Conservation (phyloP, 352 stramenopile genomes). For the Halophytophthora batemanensis region DNA sequence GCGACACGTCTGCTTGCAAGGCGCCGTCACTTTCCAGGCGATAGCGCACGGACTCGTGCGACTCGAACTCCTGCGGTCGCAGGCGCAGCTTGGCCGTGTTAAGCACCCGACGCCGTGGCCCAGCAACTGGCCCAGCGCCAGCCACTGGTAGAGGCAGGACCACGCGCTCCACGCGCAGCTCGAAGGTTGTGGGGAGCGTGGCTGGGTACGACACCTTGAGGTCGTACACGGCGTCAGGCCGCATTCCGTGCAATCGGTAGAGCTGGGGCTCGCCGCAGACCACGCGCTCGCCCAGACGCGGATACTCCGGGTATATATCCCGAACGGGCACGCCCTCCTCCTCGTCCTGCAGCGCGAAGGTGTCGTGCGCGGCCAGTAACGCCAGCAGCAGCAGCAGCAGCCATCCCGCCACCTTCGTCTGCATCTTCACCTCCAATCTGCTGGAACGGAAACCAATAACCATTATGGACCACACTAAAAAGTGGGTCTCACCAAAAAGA, state of each 20-base stretch:
- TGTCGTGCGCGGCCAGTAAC: neutral
- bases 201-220: constrained; percentile 79
- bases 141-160: constrained; percentile 21
- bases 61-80: constrained; percentile 37
- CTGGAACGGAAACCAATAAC: no score
- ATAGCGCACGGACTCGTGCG: constrained; percentile 21
- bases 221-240: constrained; percentile 51
- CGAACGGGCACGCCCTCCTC: neutral
- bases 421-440: no score
- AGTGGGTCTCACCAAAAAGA: no score
- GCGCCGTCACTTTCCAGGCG: constrained; percentile 19
- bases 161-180: constrained; percentile 42
- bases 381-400: constrained; percentile 8
- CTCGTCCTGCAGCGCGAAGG: neutral
- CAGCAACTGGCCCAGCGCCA: constrained; percentile 12
- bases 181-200: constrained; percentile 51
- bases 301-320: constrained; percentile 43
- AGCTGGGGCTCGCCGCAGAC: constrained; percentile 42
- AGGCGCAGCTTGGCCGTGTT: constrained; percentile 74
- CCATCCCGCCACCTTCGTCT: no score
- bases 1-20: constrained; percentile 39
- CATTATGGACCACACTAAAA: no score
- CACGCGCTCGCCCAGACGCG: constrained; percentile 32
- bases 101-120: constrained; percentile 35
- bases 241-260: constrained; percentile 52